Conservation (phyloP, 768 basidiomycete genomes). For the Agaricus sinodeliciosus region DNA sequence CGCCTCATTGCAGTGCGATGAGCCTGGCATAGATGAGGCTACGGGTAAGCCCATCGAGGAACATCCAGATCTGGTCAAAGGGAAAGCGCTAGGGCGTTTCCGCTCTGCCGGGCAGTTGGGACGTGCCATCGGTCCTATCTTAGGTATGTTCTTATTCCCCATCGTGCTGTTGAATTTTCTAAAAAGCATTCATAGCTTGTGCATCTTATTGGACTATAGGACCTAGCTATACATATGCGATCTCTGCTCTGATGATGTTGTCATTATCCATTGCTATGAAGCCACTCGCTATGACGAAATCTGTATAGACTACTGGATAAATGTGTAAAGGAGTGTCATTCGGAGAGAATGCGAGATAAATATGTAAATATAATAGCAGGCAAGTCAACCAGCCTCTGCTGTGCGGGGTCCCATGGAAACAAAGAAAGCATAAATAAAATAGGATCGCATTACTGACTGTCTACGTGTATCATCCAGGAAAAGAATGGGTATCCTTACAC, state of each 20-base stretch:
- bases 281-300: conserved; percentile 32
- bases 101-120: conserved; percentile 94
- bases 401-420: neutral
- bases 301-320: conserved; percentile 16
- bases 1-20: conserved; percentile 88
- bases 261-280: conserved; percentile 53
- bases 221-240: conserved; percentile 67
- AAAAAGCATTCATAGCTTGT: conserved; percentile 49
- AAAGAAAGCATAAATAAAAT: neutral
- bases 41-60: conserved; percentile 49
- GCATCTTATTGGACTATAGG: conserved; percentile 87
- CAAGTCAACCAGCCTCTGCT: neutral
- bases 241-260: conserved; percentile 61
- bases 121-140: conserved; percentile 83
- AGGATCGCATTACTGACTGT: neutral
- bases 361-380: conserved; percentile 9
- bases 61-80: conserved; percentile 73
- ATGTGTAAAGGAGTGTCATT: neutral
- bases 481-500: conserved; percentile 8
- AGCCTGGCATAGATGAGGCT: conserved; percentile 45
- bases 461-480: neutral
- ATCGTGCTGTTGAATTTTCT: neutral
- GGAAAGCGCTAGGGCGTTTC: conserved; percentile 78
- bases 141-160: conserved; percentile 49
- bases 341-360: conserved; percentile 10